These are phyloP conservation scores for Ophiostoma sp. DNA, from an alignment of 2,329 filamentous ascomycete species.

Conservation along the genomic window DNA sequence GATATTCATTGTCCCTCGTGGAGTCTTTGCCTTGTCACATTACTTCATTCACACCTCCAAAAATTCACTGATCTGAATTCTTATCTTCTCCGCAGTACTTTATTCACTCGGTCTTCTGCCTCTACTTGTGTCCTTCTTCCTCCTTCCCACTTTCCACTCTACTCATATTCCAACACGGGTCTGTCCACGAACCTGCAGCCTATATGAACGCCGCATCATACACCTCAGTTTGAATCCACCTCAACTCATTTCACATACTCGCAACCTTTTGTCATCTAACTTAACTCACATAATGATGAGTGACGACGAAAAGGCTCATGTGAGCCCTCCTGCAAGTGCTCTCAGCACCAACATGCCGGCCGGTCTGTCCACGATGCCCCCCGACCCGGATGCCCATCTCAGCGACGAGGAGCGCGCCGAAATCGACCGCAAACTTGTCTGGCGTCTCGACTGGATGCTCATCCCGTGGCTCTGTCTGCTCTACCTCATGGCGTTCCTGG, in stretches of 20 bases:
- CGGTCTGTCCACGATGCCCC: constrained; percentile 23
- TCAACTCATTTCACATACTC: not conserved
- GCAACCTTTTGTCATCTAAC: not conserved
- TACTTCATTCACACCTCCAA: not conserved
- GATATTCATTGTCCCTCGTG: not conserved
- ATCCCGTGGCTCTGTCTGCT: constrained; percentile 56
- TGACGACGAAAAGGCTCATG: constrained; percentile 27
- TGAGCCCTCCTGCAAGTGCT: constrained; percentile 17
- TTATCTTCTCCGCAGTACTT: not conserved
- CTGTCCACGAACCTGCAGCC: no score
- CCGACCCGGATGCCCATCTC: constrained; percentile 35
- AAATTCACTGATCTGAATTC: not conserved
- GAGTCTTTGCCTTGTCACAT: not conserved
- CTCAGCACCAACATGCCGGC: not conserved
- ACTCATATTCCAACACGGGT: not conserved
- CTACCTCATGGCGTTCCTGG: constrained; percentile 69
- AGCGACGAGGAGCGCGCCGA: constrained; percentile 31
- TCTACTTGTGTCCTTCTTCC: not conserved
- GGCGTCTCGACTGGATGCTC: constrained; percentile 34
- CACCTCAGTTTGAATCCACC: not conserved
- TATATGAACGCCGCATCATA: not conserved
- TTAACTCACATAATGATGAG: constrained; percentile 21
- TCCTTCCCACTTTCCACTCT: not conserved
- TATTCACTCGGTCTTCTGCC: not conserved
- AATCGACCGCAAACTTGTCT: constrained; percentile 34